A percentile compares a stretch with the other conserved stretches of the same genome.
These are phyloP conservation scores for Cladophialophora chaetospira DNA, from an alignment of 2,329 filamentous ascomycete genomes.

Conservation along the genomic window DNA sequence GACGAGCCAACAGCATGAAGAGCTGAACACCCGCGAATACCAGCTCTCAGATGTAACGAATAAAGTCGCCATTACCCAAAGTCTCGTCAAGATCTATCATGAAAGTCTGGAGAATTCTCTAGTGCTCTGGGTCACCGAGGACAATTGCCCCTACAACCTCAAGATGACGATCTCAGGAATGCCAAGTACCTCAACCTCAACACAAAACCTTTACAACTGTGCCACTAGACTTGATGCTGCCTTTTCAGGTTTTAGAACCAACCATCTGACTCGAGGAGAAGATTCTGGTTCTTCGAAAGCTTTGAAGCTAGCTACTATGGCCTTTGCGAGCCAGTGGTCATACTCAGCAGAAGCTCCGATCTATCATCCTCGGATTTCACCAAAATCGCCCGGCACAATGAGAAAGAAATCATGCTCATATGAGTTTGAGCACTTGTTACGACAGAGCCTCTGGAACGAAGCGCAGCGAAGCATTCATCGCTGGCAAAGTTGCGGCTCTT, in stretches of 20 bases:
- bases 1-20: no score
- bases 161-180: slow-evolving; percentile 27
- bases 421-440: slow-evolving; percentile 9
- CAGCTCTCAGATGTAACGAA: no score
- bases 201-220: background rate
- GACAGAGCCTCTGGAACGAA: slow-evolving; percentile 7
- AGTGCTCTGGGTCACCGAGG: slow-evolving; percentile 49
- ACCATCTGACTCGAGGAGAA: slow-evolving; percentile 40
- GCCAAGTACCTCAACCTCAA: slow-evolving; percentile 8
- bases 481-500: background rate
- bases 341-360: background rate
- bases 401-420: background rate
- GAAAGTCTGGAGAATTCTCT: slow-evolving; percentile 49
- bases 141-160: slow-evolving; percentile 47
- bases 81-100: slow-evolving; percentile 47
- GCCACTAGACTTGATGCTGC: background rate
- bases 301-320: slow-evolving; percentile 45
- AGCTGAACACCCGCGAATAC: no score
- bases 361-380: background rate
- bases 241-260: slow-evolving; percentile 32
- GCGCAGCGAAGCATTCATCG: background rate
- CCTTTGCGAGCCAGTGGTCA: slow-evolving; percentile 48
- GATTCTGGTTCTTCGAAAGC: slow-evolving; percentile 43
- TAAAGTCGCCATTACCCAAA: slow-evolving; percentile 39
- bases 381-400: background rate